Evolutionary conservation across 2,329 filamentous ascomycete species (phyloP), one percentile per base, ranked within the genome.

Genomic region (Alternaria solani): DNA sequence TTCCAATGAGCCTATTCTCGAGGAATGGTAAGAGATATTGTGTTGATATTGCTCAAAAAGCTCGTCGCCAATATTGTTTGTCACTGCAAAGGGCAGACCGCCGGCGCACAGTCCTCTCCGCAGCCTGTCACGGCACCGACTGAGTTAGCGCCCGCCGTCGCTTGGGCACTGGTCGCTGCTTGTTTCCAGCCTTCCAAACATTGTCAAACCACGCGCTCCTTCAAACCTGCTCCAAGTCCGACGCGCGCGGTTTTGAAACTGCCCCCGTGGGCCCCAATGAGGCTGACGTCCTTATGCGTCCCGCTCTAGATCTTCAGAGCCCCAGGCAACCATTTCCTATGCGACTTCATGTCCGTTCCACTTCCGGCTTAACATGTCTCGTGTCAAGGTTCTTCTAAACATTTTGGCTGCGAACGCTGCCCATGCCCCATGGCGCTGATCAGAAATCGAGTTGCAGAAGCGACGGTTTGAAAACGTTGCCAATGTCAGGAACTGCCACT

Each of bases 391-490:
- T 75, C 70, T 75, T 73, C 74, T 61, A 77, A 77, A 78, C 76
- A 76, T 73, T 73, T 68, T 69, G 70, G 66, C 70, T 68, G 62
- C 64, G 57, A 72, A 65, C 67, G 61, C 70, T 69, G 64, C 61
- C 66, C 59, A 63, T 66, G 63, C 64, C 72, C 62, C 75, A 70
- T 74, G 73, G 64, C 57, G 73, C 66, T 69, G 72, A 77, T 76
- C 75, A 76, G 70, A 41, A 75, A 69, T 70, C 69, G 70, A 71
- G 70, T 68, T 72, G 73, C 75, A 76, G 69, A 63, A 68, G 62
- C 69, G 65, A 71, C 64, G 74, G 75, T 79, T 79, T 79, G 77
- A 78, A 80, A 80, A 80, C 77, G 73, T 67, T 75, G 69, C 69
- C 71, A 74, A 78, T 75, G 74, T 75, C 71, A 78, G 64, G 62